These are phyloP conservation scores for Eucalyptus paniculata DNA, from an alignment of 345 rosid genomes.

Conservation along the genomic window DNA sequence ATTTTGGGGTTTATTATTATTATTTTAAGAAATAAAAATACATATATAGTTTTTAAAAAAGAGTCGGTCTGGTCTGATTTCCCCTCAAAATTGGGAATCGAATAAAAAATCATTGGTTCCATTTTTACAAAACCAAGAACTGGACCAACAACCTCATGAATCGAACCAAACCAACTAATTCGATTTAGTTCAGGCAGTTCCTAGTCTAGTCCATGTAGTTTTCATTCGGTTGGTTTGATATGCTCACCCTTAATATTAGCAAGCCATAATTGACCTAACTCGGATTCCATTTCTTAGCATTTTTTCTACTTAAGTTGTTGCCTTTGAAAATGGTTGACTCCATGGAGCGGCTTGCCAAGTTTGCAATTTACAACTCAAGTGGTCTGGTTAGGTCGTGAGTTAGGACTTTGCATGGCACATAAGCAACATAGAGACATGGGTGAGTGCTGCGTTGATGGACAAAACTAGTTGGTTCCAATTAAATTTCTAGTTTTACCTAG, in stretches of 20 bases:
- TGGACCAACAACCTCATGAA: too few relatives aligned
- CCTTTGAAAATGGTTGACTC: background rate
- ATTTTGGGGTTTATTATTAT: too few relatives aligned
- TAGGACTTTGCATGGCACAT: background rate
- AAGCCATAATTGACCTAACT: background rate
- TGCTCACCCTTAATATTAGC: background rate
- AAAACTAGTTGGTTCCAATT: background rate
- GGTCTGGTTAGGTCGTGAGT: rapidly evolving
- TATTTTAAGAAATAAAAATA: too few relatives aligned
- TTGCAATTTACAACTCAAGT: background rate
- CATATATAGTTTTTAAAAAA: too few relatives aligned
- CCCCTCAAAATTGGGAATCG: rapidly evolving
- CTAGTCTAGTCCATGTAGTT: too few relatives aligned
- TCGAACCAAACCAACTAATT: rapidly evolving
- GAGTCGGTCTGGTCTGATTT: rapidly evolving
- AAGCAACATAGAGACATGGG: background rate
- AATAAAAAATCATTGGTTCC: too few relatives aligned
- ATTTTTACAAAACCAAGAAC: rapidly evolving
- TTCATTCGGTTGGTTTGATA: too few relatives aligned
- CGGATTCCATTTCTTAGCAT: background rate
- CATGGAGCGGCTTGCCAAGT: background rate
- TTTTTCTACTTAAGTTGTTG: background rate
- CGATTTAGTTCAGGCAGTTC: rapidly evolving
- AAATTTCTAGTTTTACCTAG: background rate
- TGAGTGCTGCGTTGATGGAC: background rate